phyloP scores from a whole-genome alignment of 2,329 filamentous ascomycete species.

The Penicillium sp. region DNA sequence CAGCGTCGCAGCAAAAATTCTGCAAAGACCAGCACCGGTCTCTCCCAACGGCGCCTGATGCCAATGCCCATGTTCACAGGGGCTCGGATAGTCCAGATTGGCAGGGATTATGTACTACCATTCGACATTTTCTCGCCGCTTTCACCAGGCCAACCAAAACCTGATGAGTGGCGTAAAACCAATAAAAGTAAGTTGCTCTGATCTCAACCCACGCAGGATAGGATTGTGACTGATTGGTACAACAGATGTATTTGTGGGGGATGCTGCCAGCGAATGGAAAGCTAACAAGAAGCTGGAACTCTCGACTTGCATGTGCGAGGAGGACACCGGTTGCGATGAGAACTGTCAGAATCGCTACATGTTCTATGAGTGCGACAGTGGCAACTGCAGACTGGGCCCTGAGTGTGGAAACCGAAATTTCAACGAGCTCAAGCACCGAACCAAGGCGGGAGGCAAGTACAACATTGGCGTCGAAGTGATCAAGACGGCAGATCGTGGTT shows the following conservation, averaged over 20 bases:
- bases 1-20: slow-evolving; percentile 50
- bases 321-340: slow-evolving; percentile 80
- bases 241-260: slow-evolving; percentile 84
- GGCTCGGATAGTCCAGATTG: slow-evolving; percentile 67
- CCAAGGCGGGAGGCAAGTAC: slow-evolving; percentile 78
- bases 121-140: slow-evolving; percentile 88
- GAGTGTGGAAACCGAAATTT: slow-evolving; percentile 88
- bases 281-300: slow-evolving; percentile 73
- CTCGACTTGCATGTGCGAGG: slow-evolving; percentile 75
- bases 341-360: slow-evolving; percentile 94
- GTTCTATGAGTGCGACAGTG: slow-evolving; percentile 93
- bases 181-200: slow-evolving; percentile 71
- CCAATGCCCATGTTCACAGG: slow-evolving; percentile 80
- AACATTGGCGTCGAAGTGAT: slow-evolving; percentile 93
- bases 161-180: slow-evolving; percentile 88
- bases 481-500: slow-evolving; percentile 84
- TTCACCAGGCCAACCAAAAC: slow-evolving; percentile 82
- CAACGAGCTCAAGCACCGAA: slow-evolving; percentile 72
- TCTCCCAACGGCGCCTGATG: slow-evolving; percentile 51
- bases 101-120: slow-evolving; percentile 83
- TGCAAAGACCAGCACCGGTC: slow-evolving; percentile 34
- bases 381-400: slow-evolving; percentile 80
- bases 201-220: neutral
- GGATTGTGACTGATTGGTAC: slow-evolving; percentile 1
- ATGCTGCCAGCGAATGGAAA: slow-evolving; percentile 78